Conservation (phyloP, 371 early-diverging fungal species). For the Apophysomyces trapeziformis region DNA sequence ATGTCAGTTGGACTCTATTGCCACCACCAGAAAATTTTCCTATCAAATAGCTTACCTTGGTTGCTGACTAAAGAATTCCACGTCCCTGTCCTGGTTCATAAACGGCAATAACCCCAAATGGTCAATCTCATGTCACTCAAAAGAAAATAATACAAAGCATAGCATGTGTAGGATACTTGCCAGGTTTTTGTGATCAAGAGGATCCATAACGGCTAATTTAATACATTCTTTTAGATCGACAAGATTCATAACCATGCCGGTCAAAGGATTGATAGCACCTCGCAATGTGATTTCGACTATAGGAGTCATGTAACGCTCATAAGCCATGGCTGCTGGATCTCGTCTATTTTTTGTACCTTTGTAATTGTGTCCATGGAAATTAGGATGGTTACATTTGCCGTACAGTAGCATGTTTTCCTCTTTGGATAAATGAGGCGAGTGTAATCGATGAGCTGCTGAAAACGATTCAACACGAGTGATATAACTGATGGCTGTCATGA, state of each 20-base stretch:
- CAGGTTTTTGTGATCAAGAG: slow-evolving; percentile 86
- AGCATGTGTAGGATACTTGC: slow-evolving; percentile 29
- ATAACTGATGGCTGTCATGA: slow-evolving; percentile 61
- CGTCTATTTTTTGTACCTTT: slow-evolving; percentile 51
- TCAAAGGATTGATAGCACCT: slow-evolving; percentile 72
- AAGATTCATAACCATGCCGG: slow-evolving; percentile 91
- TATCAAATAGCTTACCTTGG: slow-evolving; percentile 33
- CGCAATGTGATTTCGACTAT: slow-evolving; percentile 77
- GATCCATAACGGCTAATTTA: slow-evolving; percentile 70
- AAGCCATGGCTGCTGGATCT: neutral
- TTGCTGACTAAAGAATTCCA: slow-evolving; percentile 52
- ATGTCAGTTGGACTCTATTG: neutral
- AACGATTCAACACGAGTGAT: slow-evolving; percentile 81
- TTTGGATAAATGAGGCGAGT: slow-evolving; percentile 69
- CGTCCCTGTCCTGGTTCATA: slow-evolving; percentile 69
- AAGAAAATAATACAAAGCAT: no score
- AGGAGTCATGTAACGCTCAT: neutral
- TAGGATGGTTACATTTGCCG: slow-evolving; percentile 89
- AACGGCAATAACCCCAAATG: neutral
- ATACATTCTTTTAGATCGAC: slow-evolving; percentile 81
- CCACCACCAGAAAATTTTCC: neutral
- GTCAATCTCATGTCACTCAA: neutral
- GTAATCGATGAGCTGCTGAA: slow-evolving; percentile 89
- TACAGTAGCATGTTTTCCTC: slow-evolving; percentile 76
- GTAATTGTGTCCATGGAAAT: slow-evolving; percentile 93